These are phyloP conservation scores for Sporisorium iseilematis-ciliati DNA, from an alignment of 1,284 basidiomycete species.

Conservation along the genomic window DNA sequence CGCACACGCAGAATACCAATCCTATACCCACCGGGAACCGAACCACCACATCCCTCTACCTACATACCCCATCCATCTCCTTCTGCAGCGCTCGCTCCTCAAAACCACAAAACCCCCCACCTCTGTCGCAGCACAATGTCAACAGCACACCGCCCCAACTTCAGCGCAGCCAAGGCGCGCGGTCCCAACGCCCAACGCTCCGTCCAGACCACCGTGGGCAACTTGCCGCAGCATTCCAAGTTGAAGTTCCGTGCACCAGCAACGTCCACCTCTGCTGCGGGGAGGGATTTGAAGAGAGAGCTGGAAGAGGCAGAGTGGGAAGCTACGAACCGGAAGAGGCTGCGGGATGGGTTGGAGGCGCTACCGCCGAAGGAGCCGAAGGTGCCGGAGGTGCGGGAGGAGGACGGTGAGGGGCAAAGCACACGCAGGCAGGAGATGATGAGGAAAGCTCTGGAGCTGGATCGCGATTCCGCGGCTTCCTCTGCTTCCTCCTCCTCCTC, in stretches of 20 bases:
- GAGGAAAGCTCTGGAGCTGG: conserved; percentile 23
- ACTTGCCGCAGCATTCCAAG: conserved; percentile 60
- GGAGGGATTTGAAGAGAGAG: conserved; percentile 60
- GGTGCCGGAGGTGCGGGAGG: conserved; percentile 13
- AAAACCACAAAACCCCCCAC: no score
- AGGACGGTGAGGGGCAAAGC: no score
- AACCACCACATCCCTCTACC: no score
- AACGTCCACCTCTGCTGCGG: not conserved
- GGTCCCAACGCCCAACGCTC: conserved; percentile 51
- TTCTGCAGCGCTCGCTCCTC: not conserved
- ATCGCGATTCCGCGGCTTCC: conserved; percentile 16
- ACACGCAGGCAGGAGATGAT: conserved; percentile 31
- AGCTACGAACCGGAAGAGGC: conserved; percentile 38
- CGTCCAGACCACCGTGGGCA: conserved; percentile 22
- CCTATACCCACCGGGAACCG: no score
- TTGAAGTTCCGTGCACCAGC: conserved; percentile 66
- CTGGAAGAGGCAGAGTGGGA: conserved; percentile 58
- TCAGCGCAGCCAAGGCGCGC: conserved; percentile 60
- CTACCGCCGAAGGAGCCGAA: not conserved
- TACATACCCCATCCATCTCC: no score
- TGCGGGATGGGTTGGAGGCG: conserved; percentile 29
- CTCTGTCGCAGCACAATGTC: conserved; percentile 56
- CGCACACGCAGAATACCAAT: no score
- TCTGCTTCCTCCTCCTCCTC: not conserved
- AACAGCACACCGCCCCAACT: conserved; percentile 67